Percentiles rank a stretch among this genome's conserved stretches.
Conservation (phyloP, 2,329 filamentous ascomycete genomes). For the Colletotrichum lini region DNA sequence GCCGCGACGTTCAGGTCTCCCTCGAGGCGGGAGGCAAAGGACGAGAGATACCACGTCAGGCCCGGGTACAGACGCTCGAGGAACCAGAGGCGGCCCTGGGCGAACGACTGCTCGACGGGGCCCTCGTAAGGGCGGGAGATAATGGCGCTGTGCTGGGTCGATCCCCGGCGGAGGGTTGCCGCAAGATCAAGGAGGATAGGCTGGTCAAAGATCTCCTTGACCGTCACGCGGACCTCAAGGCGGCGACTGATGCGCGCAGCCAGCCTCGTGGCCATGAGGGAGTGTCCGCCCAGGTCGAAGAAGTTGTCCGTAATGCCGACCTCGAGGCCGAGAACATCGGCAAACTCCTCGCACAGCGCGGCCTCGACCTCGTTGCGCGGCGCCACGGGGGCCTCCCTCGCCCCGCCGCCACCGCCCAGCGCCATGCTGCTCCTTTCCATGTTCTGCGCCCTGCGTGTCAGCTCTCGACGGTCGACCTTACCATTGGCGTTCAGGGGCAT, state of each 20-base stretch:
- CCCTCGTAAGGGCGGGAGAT: constrained; percentile 18
- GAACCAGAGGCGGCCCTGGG: constrained; percentile 46
- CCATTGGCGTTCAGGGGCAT: constrained; percentile 43
- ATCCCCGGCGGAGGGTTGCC: constrained; percentile 6
- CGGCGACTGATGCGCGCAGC: constrained; percentile 31
- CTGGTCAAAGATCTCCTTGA: constrained; percentile 35
- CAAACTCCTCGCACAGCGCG: constrained; percentile 32
- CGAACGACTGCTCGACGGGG: constrained; percentile 45
- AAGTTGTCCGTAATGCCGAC: constrained; percentile 31
- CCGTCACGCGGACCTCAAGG: constrained; percentile 20
- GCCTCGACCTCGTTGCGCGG: constrained; percentile 28
- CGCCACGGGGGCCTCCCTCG: background rate
- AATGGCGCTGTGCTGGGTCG: constrained; percentile 8
- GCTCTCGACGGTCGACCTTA: constrained; percentile 42
- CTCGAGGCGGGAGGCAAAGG: constrained; percentile 36
- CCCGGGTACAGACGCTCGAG: constrained; percentile 44
- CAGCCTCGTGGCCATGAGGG: constrained; percentile 35
- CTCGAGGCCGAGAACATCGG: constrained; percentile 12
- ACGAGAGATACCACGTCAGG: constrained; percentile 43
- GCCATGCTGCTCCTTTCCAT: background rate
- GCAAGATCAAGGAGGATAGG: constrained; percentile 19
- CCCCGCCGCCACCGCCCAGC: background rate
- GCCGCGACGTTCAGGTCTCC: constrained; percentile 41
- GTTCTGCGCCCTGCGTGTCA: constrained; percentile 17
- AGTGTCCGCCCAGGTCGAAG: constrained; percentile 40